phyloP scores from a whole-genome alignment of 164 flowering plant species.

The Buxus sempervirens region DNA sequence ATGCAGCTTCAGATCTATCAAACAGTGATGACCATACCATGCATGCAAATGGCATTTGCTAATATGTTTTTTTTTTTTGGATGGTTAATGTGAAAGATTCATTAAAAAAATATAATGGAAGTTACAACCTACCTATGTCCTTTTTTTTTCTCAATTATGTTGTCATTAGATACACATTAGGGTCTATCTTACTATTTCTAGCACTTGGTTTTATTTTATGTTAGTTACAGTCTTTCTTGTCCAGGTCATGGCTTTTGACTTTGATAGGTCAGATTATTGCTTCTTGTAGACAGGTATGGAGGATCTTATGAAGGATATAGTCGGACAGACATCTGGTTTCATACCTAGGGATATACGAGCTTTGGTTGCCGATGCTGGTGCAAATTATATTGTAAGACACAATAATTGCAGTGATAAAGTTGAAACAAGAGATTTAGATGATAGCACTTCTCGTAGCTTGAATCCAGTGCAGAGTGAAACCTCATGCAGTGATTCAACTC shows the following conservation, averaged over 20 bases:
- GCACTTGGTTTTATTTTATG: not conserved
- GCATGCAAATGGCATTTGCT: not conserved
- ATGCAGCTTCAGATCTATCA: not conserved
- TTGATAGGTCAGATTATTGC: slow-evolving; percentile 21
- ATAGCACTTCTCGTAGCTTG: slow-evolving; percentile 6
- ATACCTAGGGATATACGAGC: slow-evolving; percentile 79
- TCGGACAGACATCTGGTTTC: slow-evolving; percentile 88
- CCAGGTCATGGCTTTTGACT: slow-evolving; percentile 13
- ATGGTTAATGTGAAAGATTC: no score
- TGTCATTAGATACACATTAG: not conserved
- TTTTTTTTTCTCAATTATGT: no score
- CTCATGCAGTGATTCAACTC: slow-evolving; percentile 18
- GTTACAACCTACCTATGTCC: no score
- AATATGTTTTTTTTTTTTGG: no score
- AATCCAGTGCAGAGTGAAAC: slow-evolving; percentile 16
- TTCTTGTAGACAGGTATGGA: slow-evolving; percentile 48
- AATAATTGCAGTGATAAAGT: slow-evolving; percentile 9
- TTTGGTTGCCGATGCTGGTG: slow-evolving; percentile 82
- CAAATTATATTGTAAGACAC: slow-evolving; percentile 40
- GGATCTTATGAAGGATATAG: slow-evolving; percentile 60
- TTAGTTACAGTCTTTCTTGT: not conserved
- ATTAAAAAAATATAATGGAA: no score
- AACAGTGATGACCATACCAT: not conserved
- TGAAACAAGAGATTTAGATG: slow-evolving; percentile 20
- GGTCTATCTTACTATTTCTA: not conserved